Evolutionary conservation across 129 eudicot species (phyloP).

Genomic region (Saposhnikovia divaricata): DNA sequence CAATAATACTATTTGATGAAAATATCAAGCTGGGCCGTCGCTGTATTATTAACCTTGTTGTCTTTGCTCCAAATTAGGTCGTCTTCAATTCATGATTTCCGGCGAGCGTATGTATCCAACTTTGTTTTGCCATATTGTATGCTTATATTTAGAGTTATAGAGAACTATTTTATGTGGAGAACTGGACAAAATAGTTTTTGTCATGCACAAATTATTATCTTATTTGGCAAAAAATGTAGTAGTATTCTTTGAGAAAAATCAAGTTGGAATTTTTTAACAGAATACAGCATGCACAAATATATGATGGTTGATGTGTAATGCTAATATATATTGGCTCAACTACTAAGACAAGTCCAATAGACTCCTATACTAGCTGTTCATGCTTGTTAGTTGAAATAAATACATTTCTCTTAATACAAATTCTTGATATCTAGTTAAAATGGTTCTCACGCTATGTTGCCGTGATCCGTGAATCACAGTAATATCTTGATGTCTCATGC

Average conservation of each 20-base stretch:
- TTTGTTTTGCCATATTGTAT: background rate
- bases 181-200: background rate
- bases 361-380: no score
- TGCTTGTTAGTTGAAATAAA: no score
- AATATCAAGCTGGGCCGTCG: slow-evolving; percentile 27
- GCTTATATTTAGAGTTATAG: no score
- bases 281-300: background rate
- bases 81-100: slow-evolving; percentile 47
- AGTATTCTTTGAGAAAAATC: no score
- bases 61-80: slow-evolving; percentile 37
- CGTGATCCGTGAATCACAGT: no score
- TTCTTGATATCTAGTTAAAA: background rate
- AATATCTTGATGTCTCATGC: background rate
- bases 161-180: background rate
- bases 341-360: no score
- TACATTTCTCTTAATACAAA: background rate
- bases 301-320: background rate
- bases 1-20: slow-evolving; percentile 49
- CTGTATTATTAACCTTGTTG: slow-evolving; percentile 17
- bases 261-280: no score
- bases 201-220: background rate
- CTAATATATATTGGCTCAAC: background rate
- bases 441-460: background rate
- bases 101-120: slow-evolving; percentile 52
- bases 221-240: background rate